These are phyloP conservation scores for Acidiella bohemica DNA, from an alignment of 495 filamentous ascomycete species.

Conservation along the genomic window DNA sequence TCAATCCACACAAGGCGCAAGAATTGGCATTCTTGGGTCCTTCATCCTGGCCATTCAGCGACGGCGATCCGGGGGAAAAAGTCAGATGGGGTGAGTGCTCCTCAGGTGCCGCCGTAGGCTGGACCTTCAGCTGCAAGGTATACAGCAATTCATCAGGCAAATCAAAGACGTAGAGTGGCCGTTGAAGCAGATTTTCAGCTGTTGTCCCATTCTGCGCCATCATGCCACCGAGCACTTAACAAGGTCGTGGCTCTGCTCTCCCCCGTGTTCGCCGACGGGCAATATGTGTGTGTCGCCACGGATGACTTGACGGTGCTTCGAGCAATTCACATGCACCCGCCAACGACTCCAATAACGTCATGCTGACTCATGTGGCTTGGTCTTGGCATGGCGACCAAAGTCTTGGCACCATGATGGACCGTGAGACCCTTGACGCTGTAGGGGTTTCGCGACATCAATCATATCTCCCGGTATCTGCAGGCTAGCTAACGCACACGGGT, in stretches of 20 bases:
- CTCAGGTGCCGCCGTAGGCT: conserved; percentile 1
- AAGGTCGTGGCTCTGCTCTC: neutral
- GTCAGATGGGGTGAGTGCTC: neutral
- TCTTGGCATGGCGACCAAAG: neutral
- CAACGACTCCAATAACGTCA: neutral
- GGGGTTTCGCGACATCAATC: no score
- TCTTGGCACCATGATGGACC: no score
- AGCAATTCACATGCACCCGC: neutral
- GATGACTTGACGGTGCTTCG: neutral
- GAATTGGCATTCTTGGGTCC: conserved; percentile 38
- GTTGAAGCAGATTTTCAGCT: conserved; percentile 11
- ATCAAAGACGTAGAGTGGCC: conserved; percentile 51
- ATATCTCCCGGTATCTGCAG: no score
- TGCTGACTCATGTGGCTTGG: no score
- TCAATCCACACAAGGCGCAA: conserved; percentile 66
- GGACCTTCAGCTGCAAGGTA: conserved; percentile 38
- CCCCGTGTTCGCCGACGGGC: no score
- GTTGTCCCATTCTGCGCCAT: conserved; percentile 6
- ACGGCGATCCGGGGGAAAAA: neutral
- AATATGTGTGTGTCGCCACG: no score
- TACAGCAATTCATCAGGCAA: conserved; percentile 64
- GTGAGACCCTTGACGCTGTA: no score
- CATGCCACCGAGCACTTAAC: neutral
- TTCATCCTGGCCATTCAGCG: conserved; percentile 30
- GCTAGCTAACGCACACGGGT: no score